Conservation (phyloP, 228 moss, liverwort and hornwort species). For the Sphagnum magellanicum region DNA sequence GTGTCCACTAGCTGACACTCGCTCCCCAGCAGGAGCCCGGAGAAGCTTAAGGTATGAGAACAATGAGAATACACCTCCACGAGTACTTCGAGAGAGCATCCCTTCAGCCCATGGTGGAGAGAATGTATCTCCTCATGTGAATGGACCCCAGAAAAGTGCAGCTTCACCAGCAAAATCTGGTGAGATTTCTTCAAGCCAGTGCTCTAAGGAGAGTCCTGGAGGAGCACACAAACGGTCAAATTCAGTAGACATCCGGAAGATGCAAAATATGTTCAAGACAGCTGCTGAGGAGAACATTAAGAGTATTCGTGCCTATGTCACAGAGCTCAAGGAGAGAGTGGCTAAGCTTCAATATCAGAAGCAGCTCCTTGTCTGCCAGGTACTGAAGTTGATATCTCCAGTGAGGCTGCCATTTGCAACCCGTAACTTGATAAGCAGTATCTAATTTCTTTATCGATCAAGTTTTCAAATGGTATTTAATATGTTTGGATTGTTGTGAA, state of each 20-base stretch:
- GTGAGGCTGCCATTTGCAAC: background rate
- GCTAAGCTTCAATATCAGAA: constrained; percentile 99
- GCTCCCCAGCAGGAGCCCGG: constrained; percentile 62
- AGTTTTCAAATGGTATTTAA: too few relatives aligned
- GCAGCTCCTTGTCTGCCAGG: constrained; percentile 98
- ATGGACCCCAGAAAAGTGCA: constrained; percentile 43
- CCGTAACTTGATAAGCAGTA: too few relatives aligned
- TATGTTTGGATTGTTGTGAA: too few relatives aligned
- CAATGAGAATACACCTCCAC: constrained; percentile 92
- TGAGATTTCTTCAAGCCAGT: constrained; percentile 21
- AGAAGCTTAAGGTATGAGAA: constrained; percentile 60
- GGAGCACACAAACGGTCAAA: constrained; percentile 63
- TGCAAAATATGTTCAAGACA: constrained; percentile 94
- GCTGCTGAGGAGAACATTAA: constrained; percentile 98
- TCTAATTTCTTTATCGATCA: too few relatives aligned
- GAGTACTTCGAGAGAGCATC: constrained; percentile 43
- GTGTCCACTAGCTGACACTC: constrained; percentile 60
- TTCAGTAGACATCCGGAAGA: constrained; percentile 93
- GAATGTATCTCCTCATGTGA: constrained; percentile 37
- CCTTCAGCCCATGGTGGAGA: constrained; percentile 42
- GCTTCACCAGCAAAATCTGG: constrained; percentile 40
- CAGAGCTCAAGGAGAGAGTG: constrained; percentile 93
- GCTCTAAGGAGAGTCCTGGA: constrained; percentile 57
- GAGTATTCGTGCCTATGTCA: constrained; percentile 90
- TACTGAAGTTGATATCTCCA: constrained; percentile 5